A percentile compares a stretch with the other conserved stretches of the same genome.
These are phyloP conservation scores for Fusarium concolor DNA, from an alignment of 2,329 filamentous ascomycete species.

Conservation along the genomic window DNA sequence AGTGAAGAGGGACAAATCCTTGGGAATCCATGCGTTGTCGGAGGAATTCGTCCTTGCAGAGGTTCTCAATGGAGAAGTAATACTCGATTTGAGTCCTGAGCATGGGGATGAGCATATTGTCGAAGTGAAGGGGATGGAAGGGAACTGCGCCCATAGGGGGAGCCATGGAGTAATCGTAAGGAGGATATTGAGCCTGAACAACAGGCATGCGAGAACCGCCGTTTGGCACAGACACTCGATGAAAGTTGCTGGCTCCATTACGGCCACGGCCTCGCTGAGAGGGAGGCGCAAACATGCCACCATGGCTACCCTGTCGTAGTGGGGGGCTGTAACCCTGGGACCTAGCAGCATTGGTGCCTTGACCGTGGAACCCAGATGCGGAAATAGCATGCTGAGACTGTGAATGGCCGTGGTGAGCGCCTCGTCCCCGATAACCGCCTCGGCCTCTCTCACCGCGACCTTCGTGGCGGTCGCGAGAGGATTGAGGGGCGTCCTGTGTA, in stretches of 20 bases:
- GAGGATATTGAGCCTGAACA: constrained; percentile 51
- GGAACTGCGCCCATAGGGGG: constrained; percentile 54
- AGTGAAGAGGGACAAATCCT: constrained; percentile 84
- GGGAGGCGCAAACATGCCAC: constrained; percentile 50
- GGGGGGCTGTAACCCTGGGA: constrained; percentile 59
- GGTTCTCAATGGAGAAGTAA: constrained; percentile 96
- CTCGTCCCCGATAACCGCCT: constrained; percentile 60
- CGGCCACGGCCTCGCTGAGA: constrained; percentile 53
- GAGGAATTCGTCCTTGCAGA: constrained; percentile 92
- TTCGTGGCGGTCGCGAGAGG: constrained; percentile 52
- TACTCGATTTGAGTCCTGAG: constrained; percentile 77
- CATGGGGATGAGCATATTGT: constrained; percentile 60
- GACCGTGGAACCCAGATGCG: constrained; percentile 48
- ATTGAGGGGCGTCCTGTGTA: constrained; percentile 45
- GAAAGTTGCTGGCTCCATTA: constrained; percentile 51
- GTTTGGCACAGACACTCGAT: constrained; percentile 56
- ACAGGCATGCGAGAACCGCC: constrained; percentile 51
- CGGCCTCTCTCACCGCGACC: constrained; percentile 56
- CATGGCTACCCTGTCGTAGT: constrained; percentile 55
- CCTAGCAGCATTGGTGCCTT: constrained; percentile 51
- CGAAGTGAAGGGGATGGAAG: constrained; percentile 61
- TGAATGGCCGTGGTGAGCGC: constrained; percentile 55
- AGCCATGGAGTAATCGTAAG: constrained; percentile 56
- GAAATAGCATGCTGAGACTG: constrained; percentile 50
- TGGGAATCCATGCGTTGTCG: constrained; percentile 94